Conservation (phyloP, 1,284 basidiomycete species). For the Takashimella tepidaria region DNA sequence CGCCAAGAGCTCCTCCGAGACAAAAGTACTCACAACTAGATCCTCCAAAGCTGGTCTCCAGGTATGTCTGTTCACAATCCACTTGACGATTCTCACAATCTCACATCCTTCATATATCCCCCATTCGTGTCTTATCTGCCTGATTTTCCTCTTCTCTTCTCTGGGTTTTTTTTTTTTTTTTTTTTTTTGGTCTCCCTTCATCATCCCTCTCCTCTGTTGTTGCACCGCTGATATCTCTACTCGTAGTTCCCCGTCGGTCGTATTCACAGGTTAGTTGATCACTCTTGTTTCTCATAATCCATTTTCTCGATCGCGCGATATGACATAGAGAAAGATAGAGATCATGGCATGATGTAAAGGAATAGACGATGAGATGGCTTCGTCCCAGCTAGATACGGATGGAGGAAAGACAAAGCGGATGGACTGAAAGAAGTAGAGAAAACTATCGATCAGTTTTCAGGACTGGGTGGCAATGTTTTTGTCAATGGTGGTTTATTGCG, state of each 20-base stretch:
- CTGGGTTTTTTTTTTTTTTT: background rate
- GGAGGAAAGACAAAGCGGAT: too few species aligned
- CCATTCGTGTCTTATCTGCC: background rate
- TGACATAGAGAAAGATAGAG: too few species aligned
- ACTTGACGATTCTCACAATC: background rate
- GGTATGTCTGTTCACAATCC: conserved; percentile 51
- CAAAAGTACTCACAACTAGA: conserved; percentile 58
- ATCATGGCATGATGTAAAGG: too few species aligned
- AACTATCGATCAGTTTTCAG: too few species aligned
- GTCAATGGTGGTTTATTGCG: too few species aligned
- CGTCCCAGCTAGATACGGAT: too few species aligned
- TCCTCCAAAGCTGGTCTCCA: conserved; percentile 79
- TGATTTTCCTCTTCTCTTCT: background rate
- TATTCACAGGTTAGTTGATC: conserved; percentile 41
- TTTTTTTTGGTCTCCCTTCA: background rate
- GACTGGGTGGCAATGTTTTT: too few species aligned
- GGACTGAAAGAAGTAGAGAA: too few species aligned
- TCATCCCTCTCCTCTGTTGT: conserved; percentile 1
- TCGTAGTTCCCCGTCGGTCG: conserved; percentile 43
- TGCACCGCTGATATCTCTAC: background rate
- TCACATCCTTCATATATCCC: background rate
- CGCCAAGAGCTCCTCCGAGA: conserved; percentile 48
- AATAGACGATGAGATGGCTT: too few species aligned
- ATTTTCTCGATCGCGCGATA: too few species aligned
- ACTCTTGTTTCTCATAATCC: background rate